Evolutionary conservation across 441 rosid species (phyloP).

Genomic region (Populus tomentosa): DNA sequence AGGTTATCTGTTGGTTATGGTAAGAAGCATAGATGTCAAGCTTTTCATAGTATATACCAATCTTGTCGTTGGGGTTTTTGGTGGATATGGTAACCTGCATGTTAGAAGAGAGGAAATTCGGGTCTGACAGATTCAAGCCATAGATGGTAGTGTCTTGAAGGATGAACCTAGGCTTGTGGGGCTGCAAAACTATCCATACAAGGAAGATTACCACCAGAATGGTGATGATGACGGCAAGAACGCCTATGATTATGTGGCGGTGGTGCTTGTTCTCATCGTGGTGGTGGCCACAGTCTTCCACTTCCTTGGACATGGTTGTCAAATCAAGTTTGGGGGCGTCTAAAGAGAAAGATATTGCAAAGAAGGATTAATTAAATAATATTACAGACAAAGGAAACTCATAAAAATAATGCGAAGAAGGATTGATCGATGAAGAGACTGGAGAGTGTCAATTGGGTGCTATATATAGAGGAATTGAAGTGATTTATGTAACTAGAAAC

Average conservation of each 20-base stretch:
- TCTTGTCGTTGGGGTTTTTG: slow-evolving; percentile 53
- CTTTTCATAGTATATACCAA: slow-evolving; percentile 62
- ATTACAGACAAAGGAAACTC: too few relatives aligned
- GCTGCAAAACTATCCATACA: slow-evolving; percentile 57
- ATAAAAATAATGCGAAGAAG: neutral
- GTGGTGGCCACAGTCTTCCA: slow-evolving; percentile 33
- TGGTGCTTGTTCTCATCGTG: slow-evolving; percentile 16
- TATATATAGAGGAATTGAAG: neutral
- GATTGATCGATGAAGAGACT: neutral
- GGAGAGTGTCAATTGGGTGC: neutral
- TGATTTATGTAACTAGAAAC: neutral
- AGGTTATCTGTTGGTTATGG: slow-evolving; percentile 66
- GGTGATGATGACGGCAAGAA: slow-evolving; percentile 17
- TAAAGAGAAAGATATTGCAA: neutral
- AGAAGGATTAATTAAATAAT: neutral
- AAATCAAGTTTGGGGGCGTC: slow-evolving; percentile 2
- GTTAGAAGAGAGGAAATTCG: slow-evolving; percentile 36
- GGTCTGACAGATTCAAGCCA: slow-evolving; percentile 43
- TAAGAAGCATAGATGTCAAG: slow-evolving; percentile 56
- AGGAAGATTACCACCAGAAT: slow-evolving; percentile 42
- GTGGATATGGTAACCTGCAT: slow-evolving; percentile 59
- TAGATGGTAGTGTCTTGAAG: slow-evolving; percentile 57
- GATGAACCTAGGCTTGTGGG: slow-evolving; percentile 51
- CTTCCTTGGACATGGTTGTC: slow-evolving; percentile 28
- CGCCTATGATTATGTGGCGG: slow-evolving; percentile 19